These are phyloP conservation scores for Waitea zeae DNA, from an alignment of 1,284 basidiomycete species.

Conservation along the genomic window DNA sequence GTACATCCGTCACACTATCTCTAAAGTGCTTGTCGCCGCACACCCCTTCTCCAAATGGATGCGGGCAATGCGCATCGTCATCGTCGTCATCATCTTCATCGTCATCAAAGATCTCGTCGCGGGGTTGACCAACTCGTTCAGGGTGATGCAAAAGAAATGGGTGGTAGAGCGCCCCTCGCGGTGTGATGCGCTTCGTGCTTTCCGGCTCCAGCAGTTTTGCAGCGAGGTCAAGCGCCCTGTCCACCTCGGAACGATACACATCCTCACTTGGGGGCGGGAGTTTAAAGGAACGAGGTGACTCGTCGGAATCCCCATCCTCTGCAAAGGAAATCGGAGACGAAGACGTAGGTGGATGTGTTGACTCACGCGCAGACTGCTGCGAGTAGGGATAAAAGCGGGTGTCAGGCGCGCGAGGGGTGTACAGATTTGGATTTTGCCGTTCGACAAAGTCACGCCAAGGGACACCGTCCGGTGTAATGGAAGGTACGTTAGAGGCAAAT, in stretches of 20 bases:
- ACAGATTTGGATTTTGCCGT: constrained; percentile 60
- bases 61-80: constrained; percentile 52
- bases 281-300: not conserved
- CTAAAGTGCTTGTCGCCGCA: constrained; percentile 40
- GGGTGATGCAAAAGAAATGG: constrained; percentile 35
- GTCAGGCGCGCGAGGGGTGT: constrained; percentile 34
- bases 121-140: constrained; percentile 9
- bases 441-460: constrained; percentile 61
- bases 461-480: constrained; percentile 45
- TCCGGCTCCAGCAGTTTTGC: constrained; percentile 59
- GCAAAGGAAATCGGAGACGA: constrained; percentile 18
- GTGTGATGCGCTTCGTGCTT: constrained; percentile 59
- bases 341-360: constrained; percentile 13
- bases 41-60: constrained; percentile 43
- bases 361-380: constrained; percentile 2
- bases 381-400: constrained; percentile 34
- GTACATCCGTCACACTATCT: constrained; percentile 37
- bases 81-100: too few species aligned
- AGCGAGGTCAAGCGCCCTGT: constrained; percentile 57
- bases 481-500: constrained; percentile 74
- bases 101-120: constrained; percentile 16
- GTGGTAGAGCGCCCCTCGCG: constrained; percentile 60
- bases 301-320: too few species aligned
- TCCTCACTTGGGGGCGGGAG: not conserved
- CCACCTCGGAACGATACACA: constrained; percentile 24